phyloP scores from a whole-genome alignment of 805 yeast species.

The Myxozyma lipomycoides region DNA sequence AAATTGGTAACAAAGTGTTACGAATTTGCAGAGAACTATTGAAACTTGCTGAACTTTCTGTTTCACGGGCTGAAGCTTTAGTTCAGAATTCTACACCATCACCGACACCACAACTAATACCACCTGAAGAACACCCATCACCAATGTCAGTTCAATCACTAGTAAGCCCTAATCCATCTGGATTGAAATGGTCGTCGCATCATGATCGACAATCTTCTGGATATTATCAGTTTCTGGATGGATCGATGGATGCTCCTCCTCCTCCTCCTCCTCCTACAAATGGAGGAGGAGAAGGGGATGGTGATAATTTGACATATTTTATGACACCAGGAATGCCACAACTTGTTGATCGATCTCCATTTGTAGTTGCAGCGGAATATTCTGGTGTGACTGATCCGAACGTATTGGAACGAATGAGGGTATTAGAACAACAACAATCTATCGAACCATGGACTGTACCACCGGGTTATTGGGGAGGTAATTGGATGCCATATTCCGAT shows the following conservation, averaged over 20 bases:
- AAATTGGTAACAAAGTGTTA: not conserved
- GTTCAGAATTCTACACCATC: not conserved
- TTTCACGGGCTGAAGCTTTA: constrained; percentile 9
- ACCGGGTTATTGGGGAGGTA: not conserved
- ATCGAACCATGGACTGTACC: not conserved
- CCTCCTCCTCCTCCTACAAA: not conserved
- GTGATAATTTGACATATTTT: not conserved
- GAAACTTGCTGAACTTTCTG: constrained; percentile 4
- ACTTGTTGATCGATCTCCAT: not conserved
- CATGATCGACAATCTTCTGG: not conserved
- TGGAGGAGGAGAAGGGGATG: too few relatives aligned
- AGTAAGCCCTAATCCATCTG: not conserved
- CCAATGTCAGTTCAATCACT: not conserved
- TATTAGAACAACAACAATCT: constrained; percentile 10
- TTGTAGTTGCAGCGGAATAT: not conserved
- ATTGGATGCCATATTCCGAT: too few relatives aligned
- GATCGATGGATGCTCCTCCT: not conserved
- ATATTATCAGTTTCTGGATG: not conserved
- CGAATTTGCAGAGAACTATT: constrained; percentile 4
- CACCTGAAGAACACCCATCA: not conserved
- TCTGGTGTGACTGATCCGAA: constrained; percentile 3
- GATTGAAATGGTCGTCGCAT: not conserved
- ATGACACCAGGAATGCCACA: not conserved
- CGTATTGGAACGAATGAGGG: constrained; percentile 1
- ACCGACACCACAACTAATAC: not conserved